A percentile compares a stretch with the other conserved stretches of the same genome.
Evolutionary conservation across 768 basidiomycete genomes (phyloP).

Genomic region (Pleurotus tuber-regium): DNA sequence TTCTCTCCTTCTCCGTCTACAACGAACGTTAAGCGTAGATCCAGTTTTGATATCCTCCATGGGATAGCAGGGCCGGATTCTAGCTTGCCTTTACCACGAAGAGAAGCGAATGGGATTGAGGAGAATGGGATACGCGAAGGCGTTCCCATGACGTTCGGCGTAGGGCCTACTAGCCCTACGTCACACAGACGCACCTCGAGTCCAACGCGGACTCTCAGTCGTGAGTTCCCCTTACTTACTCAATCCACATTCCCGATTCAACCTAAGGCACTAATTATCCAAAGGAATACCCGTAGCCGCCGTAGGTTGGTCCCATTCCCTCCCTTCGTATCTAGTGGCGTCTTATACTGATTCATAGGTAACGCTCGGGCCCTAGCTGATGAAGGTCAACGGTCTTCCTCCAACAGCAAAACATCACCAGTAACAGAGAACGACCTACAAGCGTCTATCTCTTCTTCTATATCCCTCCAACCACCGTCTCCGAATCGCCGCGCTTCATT

Average conservation of each 20-base stretch:
- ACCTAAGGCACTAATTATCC: conserved; percentile 16
- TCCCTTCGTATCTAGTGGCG: conserved; percentile 15
- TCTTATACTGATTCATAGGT: conserved; percentile 43
- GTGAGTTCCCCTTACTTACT: conserved; percentile 46
- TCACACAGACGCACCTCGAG: conserved; percentile 56
- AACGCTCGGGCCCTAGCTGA: conserved; percentile 84
- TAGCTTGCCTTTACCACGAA: conserved; percentile 64
- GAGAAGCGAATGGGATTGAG: conserved; percentile 39
- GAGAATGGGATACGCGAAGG: conserved; percentile 71
- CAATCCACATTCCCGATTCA: conserved; percentile 14
- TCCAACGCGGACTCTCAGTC: conserved; percentile 76
- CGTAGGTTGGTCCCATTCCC: conserved; percentile 55
- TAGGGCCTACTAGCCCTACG: conserved; percentile 33
- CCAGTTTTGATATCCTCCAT: conserved; percentile 70
- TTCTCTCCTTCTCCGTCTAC: conserved; percentile 24
- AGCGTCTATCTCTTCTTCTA: conserved; percentile 27
- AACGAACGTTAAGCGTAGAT: conserved; percentile 43
- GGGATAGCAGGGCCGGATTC: conserved; percentile 77
- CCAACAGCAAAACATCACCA: conserved; percentile 20
- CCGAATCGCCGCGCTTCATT: conserved; percentile 55
- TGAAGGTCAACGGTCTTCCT: conserved; percentile 47
- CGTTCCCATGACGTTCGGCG: conserved; percentile 58
- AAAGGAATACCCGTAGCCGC: conserved; percentile 75
- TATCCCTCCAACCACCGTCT: conserved; percentile 51
- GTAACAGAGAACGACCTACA: conserved; percentile 25